Base-by-base conservation (phyloP, 2,329 filamentous ascomycete genomes). In the Paecilomyces dactylethromorphus region DNA sequence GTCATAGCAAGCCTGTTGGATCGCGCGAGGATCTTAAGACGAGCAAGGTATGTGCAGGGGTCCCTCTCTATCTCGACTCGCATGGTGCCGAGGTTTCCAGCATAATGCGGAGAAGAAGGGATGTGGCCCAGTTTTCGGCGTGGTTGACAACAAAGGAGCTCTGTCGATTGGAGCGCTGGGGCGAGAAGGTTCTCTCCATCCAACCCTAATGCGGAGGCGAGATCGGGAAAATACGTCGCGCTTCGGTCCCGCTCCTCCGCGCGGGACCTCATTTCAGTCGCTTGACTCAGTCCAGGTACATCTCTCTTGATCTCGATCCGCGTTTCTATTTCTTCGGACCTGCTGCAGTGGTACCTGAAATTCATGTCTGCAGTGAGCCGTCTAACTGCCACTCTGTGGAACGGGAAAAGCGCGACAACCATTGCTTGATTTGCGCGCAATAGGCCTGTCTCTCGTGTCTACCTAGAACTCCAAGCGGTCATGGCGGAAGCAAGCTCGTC, bases 341-440 rank as follows among this genome's bases (percentile, higher is more conserved):
- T 59, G 26, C 55, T 60, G 31, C 56, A 54, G 61, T 61, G 59
- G 56, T 61, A 64, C 61, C 59, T 55, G 61, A 59, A 59, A 50
- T 59, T 29, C 24, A 49, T 55, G 39, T 57, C 54, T 57, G 56
- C 55, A 58, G 55, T 49, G n/a, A 24, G n/a, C 31, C 53, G 18
- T 29, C 35, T 54, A 49, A 55, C 56, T 31, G 33, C 57, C 52
- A 35, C 54, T n/a, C 39, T 55, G 39, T 54, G 24, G 39, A 56
- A 56, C 53, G 22, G n/a, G 26, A 26, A 50, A 56, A 3, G 35
- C 55, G 21, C 55, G 39, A 56, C 21, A 29, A 11, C 39, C 39
- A 45, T n/a, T 45, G 39, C 39, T 45, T 18, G n/a, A 18, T 45
- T 21, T 45, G 39, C 39, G 39, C 39, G 39, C 39, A 45, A 45